Base-by-base conservation (phyloP, 2,329 filamentous ascomycete genomes). In the Trichocomaceae sp. region DNA sequence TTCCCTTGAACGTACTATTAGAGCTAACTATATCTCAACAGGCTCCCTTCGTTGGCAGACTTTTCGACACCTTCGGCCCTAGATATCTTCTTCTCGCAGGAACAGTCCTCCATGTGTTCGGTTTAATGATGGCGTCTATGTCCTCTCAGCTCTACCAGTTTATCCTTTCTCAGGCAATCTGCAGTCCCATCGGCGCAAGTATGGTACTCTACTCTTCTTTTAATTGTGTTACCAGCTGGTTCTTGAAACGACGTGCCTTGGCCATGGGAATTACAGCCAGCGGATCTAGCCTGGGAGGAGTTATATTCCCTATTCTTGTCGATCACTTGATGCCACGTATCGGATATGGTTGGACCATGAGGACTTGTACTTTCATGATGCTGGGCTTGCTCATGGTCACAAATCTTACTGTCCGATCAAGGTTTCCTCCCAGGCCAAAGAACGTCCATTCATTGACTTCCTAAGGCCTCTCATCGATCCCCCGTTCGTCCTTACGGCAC, bases 241-340 rank as follows among this genome's bases (percentile, higher is more conserved):
- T 82, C n/a, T 69, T 69, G 59, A 70, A 68, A 47, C 73, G 70
- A 13, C 75, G 79, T 37, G 78, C 75, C 29, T 67, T 75, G 33
- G 79, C 78, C 23, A 74, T 79, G 13, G 79, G 79, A 19, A 70
- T 82, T 61, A 72, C 77, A 62, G 74, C 76, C 5, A 75, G 77
- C 10, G 79, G 79, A 7, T 78, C 76, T 0, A 79, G 77, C 5
- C 59, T 83, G 3, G 81, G 81, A 2, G 81, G 81, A 7, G 79
- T 85, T 15, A 76, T 84, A 37, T 77, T 84, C 47, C 83, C 83
- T 0, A 83, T 85, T 62, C 81, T 85, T 76, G 76, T 84, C n/a
- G 68, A 75, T 1, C 75, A 76, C 33, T 67, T 85, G 19, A 78
- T 85, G 41, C 72, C 72, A n/a, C 0, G 29, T 49, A 70, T 83